These are phyloP conservation scores for Neoarthrinium moseri DNA, from an alignment of 2,329 filamentous ascomycete genomes.

Conservation along the genomic window DNA sequence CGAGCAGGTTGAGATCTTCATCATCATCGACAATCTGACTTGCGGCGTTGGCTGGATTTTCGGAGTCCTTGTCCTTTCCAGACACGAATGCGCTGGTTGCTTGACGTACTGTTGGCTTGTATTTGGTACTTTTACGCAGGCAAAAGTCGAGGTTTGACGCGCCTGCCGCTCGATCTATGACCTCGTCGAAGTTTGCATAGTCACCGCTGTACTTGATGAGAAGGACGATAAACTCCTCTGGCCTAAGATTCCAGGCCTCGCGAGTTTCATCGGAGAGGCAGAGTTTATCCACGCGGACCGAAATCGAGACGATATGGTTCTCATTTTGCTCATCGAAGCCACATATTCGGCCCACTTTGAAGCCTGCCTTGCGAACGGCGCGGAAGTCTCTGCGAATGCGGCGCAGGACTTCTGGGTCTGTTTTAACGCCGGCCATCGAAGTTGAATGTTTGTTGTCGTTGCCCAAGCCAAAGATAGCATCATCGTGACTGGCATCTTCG, in stretches of 20 bases:
- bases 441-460: conserved; percentile 5
- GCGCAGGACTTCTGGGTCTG: conserved; percentile 10
- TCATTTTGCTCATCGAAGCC: conserved; percentile 39
- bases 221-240: conserved; percentile 69
- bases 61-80: too few relatives aligned
- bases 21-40: conserved; percentile 12
- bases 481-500: conserved; percentile 32
- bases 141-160: conserved; percentile 50
- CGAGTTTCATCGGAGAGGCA: conserved; percentile 72
- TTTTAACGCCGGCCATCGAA: neutral
- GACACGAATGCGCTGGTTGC: conserved; percentile 55
- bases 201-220: conserved; percentile 63
- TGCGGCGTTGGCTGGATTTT: conserved; percentile 13
- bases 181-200: conserved; percentile 59
- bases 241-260: conserved; percentile 71
- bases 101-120: conserved; percentile 65
- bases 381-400: conserved; percentile 62
- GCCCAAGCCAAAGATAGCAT: conserved; percentile 29
- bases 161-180: conserved; percentile 40
- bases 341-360: conserved; percentile 64
- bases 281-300: conserved; percentile 67
- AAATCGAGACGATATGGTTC: conserved; percentile 59
- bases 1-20: conserved; percentile 50
- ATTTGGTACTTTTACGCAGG: conserved; percentile 67
- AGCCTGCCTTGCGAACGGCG: conserved; percentile 61